These are phyloP conservation scores for Penicillium verhagenii DNA, from an alignment of 495 filamentous ascomycete genomes.

Conservation along the genomic window DNA sequence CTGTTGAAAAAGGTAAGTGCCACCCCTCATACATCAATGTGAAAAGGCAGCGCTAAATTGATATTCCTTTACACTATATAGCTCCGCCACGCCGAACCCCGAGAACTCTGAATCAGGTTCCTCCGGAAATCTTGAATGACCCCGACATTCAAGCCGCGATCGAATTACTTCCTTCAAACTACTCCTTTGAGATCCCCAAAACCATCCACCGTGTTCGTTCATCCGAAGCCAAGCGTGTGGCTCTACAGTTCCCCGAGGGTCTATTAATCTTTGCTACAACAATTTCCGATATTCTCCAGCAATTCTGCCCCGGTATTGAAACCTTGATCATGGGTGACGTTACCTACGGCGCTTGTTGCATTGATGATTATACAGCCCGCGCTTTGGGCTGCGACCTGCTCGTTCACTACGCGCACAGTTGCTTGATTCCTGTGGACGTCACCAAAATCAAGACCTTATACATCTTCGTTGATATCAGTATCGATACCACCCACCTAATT, in stretches of 20 bases:
- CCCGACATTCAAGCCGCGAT: constrained; percentile 87
- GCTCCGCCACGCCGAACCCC: constrained; percentile 65
- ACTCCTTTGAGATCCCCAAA: constrained; percentile 97
- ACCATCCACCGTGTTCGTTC: constrained; percentile 92
- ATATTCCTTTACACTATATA: constrained; percentile 22
- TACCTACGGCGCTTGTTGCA: constrained; percentile 97
- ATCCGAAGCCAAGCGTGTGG: constrained; percentile 72
- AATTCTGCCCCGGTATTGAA: constrained; percentile 87
- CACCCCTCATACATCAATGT: neutral
- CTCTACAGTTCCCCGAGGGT: constrained; percentile 94
- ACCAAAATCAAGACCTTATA: constrained; percentile 95
- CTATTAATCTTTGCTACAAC: constrained; percentile 95
- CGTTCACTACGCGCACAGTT: constrained; percentile 96
- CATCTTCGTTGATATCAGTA: constrained; percentile 96
- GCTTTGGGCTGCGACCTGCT: constrained; percentile 93
- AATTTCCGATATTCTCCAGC: constrained; percentile 93
- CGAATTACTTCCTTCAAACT: constrained; percentile 83
- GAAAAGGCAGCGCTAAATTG: neutral
- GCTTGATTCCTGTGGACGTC: constrained; percentile 91
- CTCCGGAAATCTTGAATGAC: constrained; percentile 81
- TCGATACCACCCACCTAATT: constrained; percentile 83
- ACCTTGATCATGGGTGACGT: constrained; percentile 99
- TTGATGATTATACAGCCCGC: constrained; percentile 95
- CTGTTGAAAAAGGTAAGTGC: constrained; percentile 40
- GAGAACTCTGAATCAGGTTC: constrained; percentile 84